phyloP scores from a whole-genome alignment of 225 moss, liverwort and hornwort genomes.

The Sphagnum contortum region DNA sequence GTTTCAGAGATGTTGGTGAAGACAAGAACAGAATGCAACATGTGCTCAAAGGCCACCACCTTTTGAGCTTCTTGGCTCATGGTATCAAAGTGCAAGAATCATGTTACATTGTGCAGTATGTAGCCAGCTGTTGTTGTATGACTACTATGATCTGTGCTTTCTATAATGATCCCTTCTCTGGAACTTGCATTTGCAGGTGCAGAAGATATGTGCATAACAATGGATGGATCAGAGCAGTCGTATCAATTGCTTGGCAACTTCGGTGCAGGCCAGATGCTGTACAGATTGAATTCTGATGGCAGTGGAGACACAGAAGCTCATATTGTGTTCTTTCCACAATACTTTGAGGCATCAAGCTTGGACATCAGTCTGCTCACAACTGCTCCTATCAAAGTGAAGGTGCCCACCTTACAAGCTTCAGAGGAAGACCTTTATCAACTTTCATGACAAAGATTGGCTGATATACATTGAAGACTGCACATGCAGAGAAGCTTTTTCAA shows the following conservation, averaged over 20 bases:
- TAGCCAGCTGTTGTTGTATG: no score
- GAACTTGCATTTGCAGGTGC: slow-evolving; percentile 35
- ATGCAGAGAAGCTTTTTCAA: no score
- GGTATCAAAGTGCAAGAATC: no score
- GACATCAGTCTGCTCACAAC: slow-evolving; percentile 31
- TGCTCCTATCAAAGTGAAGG: slow-evolving; percentile 53
- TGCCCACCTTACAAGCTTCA: slow-evolving; percentile 67
- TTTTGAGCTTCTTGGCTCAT: not conserved
- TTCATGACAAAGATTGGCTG: not conserved
- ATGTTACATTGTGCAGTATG: no score
- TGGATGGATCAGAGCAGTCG: slow-evolving; percentile 93
- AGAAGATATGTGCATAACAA: slow-evolving; percentile 70
- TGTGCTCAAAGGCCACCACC: not conserved
- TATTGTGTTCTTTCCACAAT: slow-evolving; percentile 60
- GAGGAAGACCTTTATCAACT: slow-evolving; percentile 53
- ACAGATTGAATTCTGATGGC: slow-evolving; percentile 30
- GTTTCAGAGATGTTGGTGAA: no score
- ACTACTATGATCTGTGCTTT: no score
- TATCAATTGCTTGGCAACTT: slow-evolving; percentile 87
- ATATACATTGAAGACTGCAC: no score
- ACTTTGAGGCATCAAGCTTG: slow-evolving; percentile 24
- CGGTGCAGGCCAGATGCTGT: slow-evolving; percentile 69
- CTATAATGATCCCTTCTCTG: no score
- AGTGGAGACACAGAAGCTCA: slow-evolving; percentile 44
- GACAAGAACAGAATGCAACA: no score